Evolutionary conservation across 768 basidiomycete species (phyloP).

Genomic region (Suillus discolor): DNA sequence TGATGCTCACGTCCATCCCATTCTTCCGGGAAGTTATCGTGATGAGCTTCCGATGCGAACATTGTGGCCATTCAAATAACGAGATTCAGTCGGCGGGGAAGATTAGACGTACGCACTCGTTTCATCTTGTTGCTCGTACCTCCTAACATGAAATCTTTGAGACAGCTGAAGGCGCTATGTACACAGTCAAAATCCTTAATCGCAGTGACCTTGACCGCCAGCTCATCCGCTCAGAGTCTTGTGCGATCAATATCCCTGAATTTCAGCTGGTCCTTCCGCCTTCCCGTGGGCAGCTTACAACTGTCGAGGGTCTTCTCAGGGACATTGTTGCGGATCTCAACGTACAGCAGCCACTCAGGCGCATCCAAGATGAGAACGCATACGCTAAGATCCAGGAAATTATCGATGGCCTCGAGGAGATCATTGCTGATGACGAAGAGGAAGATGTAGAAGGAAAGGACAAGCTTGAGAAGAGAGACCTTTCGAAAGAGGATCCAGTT

Average conservation of each 20-base stretch:
- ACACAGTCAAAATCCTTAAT: slow-evolving; percentile 76
- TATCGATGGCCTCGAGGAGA: slow-evolving; percentile 59
- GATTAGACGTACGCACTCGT: slow-evolving; percentile 70
- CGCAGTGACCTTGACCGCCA: slow-evolving; percentile 88
- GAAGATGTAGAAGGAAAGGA: slow-evolving; percentile 33
- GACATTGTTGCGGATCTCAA: slow-evolving; percentile 81
- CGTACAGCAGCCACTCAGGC: slow-evolving; percentile 80
- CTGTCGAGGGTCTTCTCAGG: slow-evolving; percentile 88
- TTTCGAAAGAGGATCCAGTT: slow-evolving; percentile 46
- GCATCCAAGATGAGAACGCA: slow-evolving; percentile 72
- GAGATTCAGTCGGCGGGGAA: slow-evolving; percentile 90
- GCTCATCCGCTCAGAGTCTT: slow-evolving; percentile 84
- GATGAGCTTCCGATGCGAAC: slow-evolving; percentile 95
- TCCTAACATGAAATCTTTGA: slow-evolving; percentile 1
- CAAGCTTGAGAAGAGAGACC: slow-evolving; percentile 32
- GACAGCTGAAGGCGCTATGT: slow-evolving; percentile 79
- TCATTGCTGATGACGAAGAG: slow-evolving; percentile 65
- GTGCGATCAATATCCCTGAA: slow-evolving; percentile 84
- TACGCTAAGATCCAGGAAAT: slow-evolving; percentile 77
- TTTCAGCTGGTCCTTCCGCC: slow-evolving; percentile 89
- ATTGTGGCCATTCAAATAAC: slow-evolving; percentile 88
- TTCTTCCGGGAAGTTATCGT: slow-evolving; percentile 95
- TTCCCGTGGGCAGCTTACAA: slow-evolving; percentile 94
- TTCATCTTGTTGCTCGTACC: not conserved
- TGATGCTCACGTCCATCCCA: slow-evolving; percentile 92